Percentiles rank a stretch among this genome's conserved stretches.
Conservation (phyloP, 495 filamentous ascomycete genomes). For the Recurvomyces mirabilis region DNA sequence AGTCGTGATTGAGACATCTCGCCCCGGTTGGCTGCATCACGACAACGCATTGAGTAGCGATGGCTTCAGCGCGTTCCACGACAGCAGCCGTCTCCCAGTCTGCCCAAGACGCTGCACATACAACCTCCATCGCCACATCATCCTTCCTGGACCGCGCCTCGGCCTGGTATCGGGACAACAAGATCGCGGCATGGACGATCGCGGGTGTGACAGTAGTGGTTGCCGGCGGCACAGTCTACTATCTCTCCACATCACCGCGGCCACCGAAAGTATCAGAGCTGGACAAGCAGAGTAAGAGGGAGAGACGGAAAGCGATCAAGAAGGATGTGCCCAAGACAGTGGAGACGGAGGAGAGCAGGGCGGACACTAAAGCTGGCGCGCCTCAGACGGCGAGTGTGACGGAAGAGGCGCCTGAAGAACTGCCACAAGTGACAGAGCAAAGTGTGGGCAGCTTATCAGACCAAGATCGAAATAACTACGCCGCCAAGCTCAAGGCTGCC, state of each 20-base stretch:
- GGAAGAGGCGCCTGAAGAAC: slow-evolving; percentile 54
- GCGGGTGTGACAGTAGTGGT: slow-evolving; percentile 86
- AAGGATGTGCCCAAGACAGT: slow-evolving; percentile 57
- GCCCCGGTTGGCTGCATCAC: too few relatives aligned
- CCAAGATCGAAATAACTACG: slow-evolving; percentile 64
- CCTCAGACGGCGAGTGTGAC: slow-evolving; percentile 39
- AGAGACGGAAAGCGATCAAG: slow-evolving; percentile 44
- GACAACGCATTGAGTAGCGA: slow-evolving; percentile 1
- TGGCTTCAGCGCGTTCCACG: slow-evolving; percentile 7
- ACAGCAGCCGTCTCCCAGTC: slow-evolving; percentile 8
- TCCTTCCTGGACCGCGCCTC: slow-evolving; percentile 82
- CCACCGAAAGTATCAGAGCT: slow-evolving; percentile 4
- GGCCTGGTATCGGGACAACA: slow-evolving; percentile 89
- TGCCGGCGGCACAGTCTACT: slow-evolving; percentile 86
- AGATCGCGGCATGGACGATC: slow-evolving; percentile 88
- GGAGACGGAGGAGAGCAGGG: slow-evolving; percentile 51
- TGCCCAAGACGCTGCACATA: background rate
- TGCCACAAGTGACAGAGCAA: slow-evolving; percentile 75
- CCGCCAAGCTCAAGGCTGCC: slow-evolving; percentile 80
- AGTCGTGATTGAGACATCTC: too few relatives aligned
- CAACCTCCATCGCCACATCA: slow-evolving; percentile 30
- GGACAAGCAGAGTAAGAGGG: slow-evolving; percentile 48
- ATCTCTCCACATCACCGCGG: slow-evolving; percentile 43
- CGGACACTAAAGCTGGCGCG: slow-evolving; percentile 26
- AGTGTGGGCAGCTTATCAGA: slow-evolving; percentile 58